Conservation (phyloP, 352 stramenopile genomes). For the Saprolegnia parasitica region DNA sequence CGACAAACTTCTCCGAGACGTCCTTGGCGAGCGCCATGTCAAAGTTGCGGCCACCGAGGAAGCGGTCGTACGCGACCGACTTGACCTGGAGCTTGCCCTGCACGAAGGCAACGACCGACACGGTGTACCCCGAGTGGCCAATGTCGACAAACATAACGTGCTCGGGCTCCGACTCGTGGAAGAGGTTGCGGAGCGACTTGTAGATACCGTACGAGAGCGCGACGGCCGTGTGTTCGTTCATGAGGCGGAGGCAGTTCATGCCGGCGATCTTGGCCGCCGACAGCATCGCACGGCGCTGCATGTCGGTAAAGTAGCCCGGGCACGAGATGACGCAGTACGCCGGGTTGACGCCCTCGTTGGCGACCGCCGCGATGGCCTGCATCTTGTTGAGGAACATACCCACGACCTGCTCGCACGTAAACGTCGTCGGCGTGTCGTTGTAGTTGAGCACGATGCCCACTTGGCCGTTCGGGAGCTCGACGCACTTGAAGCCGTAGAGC, state of each 20-base stretch:
- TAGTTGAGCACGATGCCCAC: slow-evolving; percentile 91
- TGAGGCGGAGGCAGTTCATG: slow-evolving; percentile 95
- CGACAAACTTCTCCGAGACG: slow-evolving; percentile 92
- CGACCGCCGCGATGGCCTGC: slow-evolving; percentile 89
- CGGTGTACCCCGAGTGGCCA: slow-evolving; percentile 91
- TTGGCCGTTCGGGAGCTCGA: slow-evolving; percentile 82
- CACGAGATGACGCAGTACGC: slow-evolving; percentile 94
- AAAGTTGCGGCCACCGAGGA: slow-evolving; percentile 96
- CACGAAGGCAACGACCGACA: slow-evolving; percentile 90
- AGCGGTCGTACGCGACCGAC: slow-evolving; percentile 89
- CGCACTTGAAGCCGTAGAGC: slow-evolving; percentile 87
- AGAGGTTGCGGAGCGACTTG: slow-evolving; percentile 93
- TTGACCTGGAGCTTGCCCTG: slow-evolving; percentile 96
- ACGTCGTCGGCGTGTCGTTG: slow-evolving; percentile 84
- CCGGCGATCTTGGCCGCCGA: slow-evolving; percentile 91
- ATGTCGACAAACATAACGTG: slow-evolving; percentile 99
- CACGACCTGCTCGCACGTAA: slow-evolving; percentile 94
- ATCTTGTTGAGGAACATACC: slow-evolving; percentile 98
- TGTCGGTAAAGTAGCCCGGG: slow-evolving; percentile 97
- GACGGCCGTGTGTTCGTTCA: slow-evolving; percentile 97
- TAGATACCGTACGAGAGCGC: slow-evolving; percentile 95
- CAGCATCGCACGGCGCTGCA: slow-evolving; percentile 94
- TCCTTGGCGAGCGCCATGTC: slow-evolving; percentile 94
- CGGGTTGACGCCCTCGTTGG: slow-evolving; percentile 85
- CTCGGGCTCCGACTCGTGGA: slow-evolving; percentile 89